Percentiles rank a stretch among this genome's conserved stretches.
Evolutionary conservation across 495 filamentous ascomycete genomes (phyloP).

Genomic region (Xylaria venustula): DNA sequence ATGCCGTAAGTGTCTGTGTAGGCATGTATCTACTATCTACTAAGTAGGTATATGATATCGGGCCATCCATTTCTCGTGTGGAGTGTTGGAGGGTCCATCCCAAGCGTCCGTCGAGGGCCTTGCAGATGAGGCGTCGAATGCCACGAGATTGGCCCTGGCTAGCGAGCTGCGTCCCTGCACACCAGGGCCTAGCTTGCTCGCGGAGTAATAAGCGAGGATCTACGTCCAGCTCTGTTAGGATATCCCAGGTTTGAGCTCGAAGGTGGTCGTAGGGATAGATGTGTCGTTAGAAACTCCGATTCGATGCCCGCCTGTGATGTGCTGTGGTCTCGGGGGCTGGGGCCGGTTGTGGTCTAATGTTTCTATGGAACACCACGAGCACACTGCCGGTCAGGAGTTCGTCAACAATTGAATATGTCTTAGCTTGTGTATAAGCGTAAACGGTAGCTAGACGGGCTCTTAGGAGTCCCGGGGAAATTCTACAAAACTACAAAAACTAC

Average conservation of each 20-base stretch:
- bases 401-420: slow-evolving; percentile 9
- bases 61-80: slow-evolving; percentile 5
- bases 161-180: slow-evolving; percentile 21
- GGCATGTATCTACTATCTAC: neutral
- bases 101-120: slow-evolving; percentile 13
- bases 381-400: slow-evolving; percentile 3
- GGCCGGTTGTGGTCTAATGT: slow-evolving; percentile 13
- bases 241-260: slow-evolving; percentile 33
- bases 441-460: neutral
- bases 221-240: slow-evolving; percentile 34
- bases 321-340: slow-evolving; percentile 12
- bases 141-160: slow-evolving; percentile 22
- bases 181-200: slow-evolving; percentile 15
- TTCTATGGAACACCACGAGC: slow-evolving; percentile 10
- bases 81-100: slow-evolving; percentile 4
- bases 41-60: no score
- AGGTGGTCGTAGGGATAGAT: slow-evolving; percentile 22
- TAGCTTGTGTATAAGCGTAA: slow-evolving; percentile 9
- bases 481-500: slow-evolving; percentile 24
- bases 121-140: slow-evolving; percentile 25
- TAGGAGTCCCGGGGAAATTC: slow-evolving; percentile 8
- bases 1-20: neutral
- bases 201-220: slow-evolving; percentile 22
- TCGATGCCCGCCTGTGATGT: slow-evolving; percentile 15
- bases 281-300: slow-evolving; percentile 31